Evolutionary conservation across 2,329 filamentous ascomycete species (phyloP).

Genomic region (Phaeoacremonium minimum): DNA sequence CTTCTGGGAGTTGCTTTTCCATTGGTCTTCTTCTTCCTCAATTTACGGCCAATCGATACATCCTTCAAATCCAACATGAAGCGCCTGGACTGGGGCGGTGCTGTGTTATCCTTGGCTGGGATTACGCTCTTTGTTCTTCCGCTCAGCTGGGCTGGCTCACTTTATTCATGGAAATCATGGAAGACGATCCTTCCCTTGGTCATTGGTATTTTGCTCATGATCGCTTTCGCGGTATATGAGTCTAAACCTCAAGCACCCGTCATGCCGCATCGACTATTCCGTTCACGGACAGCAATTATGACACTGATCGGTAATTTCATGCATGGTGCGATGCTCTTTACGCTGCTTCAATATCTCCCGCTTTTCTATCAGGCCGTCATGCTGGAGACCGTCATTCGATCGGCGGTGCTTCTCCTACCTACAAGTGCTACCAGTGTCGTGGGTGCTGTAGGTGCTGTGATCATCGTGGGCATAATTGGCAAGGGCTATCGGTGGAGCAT

Average conservation of each 20-base stretch:
- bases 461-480: constrained; percentile 11
- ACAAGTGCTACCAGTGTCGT: constrained; percentile 8
- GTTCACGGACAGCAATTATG: constrained; percentile 13
- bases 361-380: constrained; percentile 26
- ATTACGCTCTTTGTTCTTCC: constrained; percentile 19
- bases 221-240: constrained; percentile 23
- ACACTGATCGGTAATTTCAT: constrained; percentile 20
- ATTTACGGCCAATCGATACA: constrained; percentile 11
- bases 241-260: constrained; percentile 18
- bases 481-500: constrained; percentile 15
- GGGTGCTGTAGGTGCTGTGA: constrained; percentile 11
- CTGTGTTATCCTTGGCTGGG: no score
- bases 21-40: constrained; percentile 13
- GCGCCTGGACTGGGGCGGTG: constrained; percentile 24
- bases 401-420: constrained; percentile 22
- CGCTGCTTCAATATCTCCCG: constrained; percentile 24
- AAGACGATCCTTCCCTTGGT: constrained; percentile 24
- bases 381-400: constrained; percentile 18
- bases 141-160: constrained; percentile 24
- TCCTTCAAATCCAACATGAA: constrained; percentile 9
- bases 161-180: constrained; percentile 27
- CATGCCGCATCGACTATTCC: constrained; percentile 25
- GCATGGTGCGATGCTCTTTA: constrained; percentile 23
- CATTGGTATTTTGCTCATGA: constrained; percentile 19
- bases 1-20: constrained; percentile 13